Evolutionary conservation across 2,329 filamentous ascomycete species (phyloP), one percentile per base, ranked within the genome.

Genomic region (Arthrobotrys entomopaga): DNA sequence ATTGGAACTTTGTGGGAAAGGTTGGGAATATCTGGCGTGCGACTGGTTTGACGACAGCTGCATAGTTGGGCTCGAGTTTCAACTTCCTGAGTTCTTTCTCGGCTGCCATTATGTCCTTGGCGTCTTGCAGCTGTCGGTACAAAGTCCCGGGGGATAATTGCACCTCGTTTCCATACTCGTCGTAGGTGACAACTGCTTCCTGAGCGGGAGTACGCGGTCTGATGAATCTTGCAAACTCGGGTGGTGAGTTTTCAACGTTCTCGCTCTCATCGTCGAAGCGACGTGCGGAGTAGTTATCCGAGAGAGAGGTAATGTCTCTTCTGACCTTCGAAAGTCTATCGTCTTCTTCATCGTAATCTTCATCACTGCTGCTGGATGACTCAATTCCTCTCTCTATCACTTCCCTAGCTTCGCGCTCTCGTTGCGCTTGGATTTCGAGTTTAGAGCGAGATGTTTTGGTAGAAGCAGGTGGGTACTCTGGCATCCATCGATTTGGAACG

Each of bases 401-500:
- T 19, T 7, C 42, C 13, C 6, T n/a, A 4, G 42, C 42, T 2
- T 46, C 42, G 5, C 13, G 13, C 3, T 19, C 15, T 19, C 15
- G 42, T 46, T 15, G 42, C 1, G 1, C 42, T 46, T n/a, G 1
- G 42, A 46, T 15, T 26, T 19, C 29, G 29, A 34, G 29, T 8
- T 34, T 34, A 34, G 29, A 34, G 29, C 29, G 29, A 8, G 29
- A 34, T 1, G 29, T 34, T 34, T 34, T 34, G 29, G 29, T 6
- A 34, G 29, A 34, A 34, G 29, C 19, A 26, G 56, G 56, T 1
- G 65, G 65, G 13, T 69, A 69, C 13, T 49, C 53, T 6, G 65
- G 65, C 3, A 48, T 7, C 65, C 65, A 69, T 16, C 65, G 20
- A n/a, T 43, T 38, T 8, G 65, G 65, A 49, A 69, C 40, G 6